Evolutionary conservation across 1,284 basidiomycete genomes (phyloP).

Genomic region (Ceratobasidium sp.): DNA sequence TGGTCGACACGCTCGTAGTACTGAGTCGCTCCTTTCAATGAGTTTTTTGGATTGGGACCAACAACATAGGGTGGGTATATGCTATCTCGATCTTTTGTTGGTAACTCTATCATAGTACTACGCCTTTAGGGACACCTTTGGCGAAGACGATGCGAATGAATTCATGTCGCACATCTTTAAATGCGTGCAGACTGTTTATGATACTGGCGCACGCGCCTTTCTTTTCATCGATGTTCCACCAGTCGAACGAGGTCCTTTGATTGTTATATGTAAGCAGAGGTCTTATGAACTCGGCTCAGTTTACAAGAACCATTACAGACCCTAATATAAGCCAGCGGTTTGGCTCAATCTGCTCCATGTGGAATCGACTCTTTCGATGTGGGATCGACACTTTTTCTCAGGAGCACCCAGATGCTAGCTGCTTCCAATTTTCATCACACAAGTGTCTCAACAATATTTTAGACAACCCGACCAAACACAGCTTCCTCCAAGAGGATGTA

Average conservation of each 20-base stretch:
- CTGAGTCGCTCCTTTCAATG: not conserved
- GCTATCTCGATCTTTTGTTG: not conserved
- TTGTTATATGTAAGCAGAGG: constrained; percentile 18
- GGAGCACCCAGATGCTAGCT: constrained; percentile 13
- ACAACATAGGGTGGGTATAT: constrained; percentile 37
- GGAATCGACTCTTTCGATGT: constrained; percentile 38
- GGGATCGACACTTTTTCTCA: constrained; percentile 18
- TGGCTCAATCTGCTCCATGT: constrained; percentile 26
- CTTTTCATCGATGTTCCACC: constrained; percentile 51
- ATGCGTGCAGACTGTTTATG: constrained; percentile 48
- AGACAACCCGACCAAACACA: constrained; percentile 33
- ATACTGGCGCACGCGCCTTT: constrained; percentile 49
- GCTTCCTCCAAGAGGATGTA: constrained; percentile 31
- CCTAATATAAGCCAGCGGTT: not conserved
- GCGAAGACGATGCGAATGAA: not conserved
- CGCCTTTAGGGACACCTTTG: not conserved
- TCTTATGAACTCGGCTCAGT: not conserved
- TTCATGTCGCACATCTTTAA: constrained; percentile 34
- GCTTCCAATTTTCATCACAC: constrained; percentile 45
- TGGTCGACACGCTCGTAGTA: not conserved
- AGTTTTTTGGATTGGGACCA: constrained; percentile 48
- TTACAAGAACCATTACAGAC: not conserved
- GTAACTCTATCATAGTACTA: not conserved
- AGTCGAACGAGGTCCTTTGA: constrained; percentile 46
- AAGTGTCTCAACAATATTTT: constrained; percentile 37